Conservation (phyloP, 495 filamentous ascomycete genomes). For the Trypethelium eluteriae region DNA sequence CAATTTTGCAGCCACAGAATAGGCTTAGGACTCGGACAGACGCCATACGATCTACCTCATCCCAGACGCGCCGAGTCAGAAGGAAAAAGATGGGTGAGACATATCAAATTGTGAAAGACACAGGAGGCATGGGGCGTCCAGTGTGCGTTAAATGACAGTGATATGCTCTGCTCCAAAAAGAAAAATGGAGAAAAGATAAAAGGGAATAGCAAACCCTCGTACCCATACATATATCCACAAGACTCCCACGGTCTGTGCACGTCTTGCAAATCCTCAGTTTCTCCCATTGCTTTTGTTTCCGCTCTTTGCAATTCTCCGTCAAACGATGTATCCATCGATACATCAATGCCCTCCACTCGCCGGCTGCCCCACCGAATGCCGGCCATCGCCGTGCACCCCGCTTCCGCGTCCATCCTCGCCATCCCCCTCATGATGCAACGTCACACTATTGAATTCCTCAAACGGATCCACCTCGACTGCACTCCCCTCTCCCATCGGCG, state of each 20-base stretch:
- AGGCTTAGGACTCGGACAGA: too few species aligned
- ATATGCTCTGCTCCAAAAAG: not conserved
- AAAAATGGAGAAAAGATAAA: not conserved
- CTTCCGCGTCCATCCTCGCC: constrained; percentile 32
- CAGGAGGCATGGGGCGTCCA: not conserved
- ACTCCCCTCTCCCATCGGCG: constrained; percentile 66
- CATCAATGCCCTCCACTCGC: constrained; percentile 2
- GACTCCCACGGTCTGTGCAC: too few species aligned
- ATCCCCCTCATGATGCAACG: constrained; percentile 93
- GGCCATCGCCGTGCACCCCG: too few species aligned
- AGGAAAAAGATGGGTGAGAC: too few species aligned
- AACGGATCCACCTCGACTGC: constrained; percentile 66
- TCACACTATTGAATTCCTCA: constrained; percentile 97
- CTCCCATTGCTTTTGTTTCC: not conserved
- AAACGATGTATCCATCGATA: not conserved
- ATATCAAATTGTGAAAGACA: too few species aligned
- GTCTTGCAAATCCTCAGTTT: too few species aligned
- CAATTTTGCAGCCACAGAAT: too few species aligned
- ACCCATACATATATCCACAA: too few species aligned
- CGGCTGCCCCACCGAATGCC: not conserved
- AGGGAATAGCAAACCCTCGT: not conserved
- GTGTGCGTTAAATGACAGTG: not conserved
- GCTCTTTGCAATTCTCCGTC: not conserved
- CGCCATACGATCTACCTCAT: not conserved
- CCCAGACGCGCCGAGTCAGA: not conserved